Evolutionary conservation across 1,284 basidiomycete genomes (phyloP), one percentile per base, ranked within the genome.

Genomic region (Tremellales sp.): DNA sequence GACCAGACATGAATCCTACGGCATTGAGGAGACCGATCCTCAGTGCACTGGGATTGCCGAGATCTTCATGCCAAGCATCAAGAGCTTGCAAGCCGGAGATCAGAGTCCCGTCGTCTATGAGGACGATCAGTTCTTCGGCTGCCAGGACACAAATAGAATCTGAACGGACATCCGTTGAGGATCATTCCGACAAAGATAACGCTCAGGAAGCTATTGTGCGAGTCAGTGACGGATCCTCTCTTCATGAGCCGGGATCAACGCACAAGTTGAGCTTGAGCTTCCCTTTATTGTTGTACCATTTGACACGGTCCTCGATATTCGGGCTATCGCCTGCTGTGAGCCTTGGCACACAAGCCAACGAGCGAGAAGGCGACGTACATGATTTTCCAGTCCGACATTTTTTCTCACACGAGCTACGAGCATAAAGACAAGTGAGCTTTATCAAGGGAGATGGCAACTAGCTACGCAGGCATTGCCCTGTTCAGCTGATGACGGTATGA

Each of bases 391-490:
- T 70, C 61, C 33, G 50, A 51, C 58, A 60, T 58, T 36, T 40
- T 45, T 18, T 22, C 55, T 53, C 50, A 33, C 34, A 42, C 28
- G 27, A 47, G 26, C 43, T 34, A 53, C 65, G 56, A 69, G 57
- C 52, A 47, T 38, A 39, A 46, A 44, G 35, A 39, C 40, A 45
- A 14, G 45, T 54, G 48, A 56, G 57, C 54, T 53, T 47, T 47
- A 45, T 47, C 47, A 50, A 34, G 45, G 43, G 47, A 46, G 54
- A 48, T 54, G 60, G 60, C 68, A 71, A 70, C 68, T 73, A 63
- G 71, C 71, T 69, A 68, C 71, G 72, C 72, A 72, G 70, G 71
- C 63, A 71, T 71, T 71, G 71, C 65, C 71, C 70, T 72, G 71
- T 53, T 74, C 72, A 68, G 70, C 71, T 74, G 56, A n/a, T n/a